phyloP scores from a whole-genome alignment of 306 rosid genomes.

The Biancaea sappan region DNA sequence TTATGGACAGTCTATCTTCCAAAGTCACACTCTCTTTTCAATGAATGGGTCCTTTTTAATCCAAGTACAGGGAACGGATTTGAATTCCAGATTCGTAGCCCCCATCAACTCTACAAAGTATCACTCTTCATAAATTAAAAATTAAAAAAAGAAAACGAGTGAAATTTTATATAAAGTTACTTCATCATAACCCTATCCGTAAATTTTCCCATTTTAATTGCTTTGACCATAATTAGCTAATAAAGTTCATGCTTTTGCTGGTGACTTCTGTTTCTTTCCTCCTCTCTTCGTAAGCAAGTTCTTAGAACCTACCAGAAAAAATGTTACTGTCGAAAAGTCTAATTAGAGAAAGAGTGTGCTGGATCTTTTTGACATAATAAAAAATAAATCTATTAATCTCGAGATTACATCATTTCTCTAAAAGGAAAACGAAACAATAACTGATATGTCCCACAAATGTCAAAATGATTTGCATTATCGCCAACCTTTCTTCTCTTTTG shows the following conservation, averaged over 20 bases:
- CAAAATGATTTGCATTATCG: not conserved
- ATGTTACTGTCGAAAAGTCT: constrained; percentile 1
- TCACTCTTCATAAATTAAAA: not conserved
- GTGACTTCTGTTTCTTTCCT: not conserved
- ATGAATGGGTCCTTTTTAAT: constrained; percentile 33
- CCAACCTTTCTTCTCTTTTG: not conserved
- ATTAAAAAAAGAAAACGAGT: not conserved
- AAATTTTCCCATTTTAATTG: not conserved
- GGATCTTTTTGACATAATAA: too few species aligned
- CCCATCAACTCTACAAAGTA: constrained; percentile 46
- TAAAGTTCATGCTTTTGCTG: not conserved
- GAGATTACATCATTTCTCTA: constrained; percentile 1
- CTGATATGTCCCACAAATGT: too few species aligned
- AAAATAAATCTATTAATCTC: constrained; percentile 4
- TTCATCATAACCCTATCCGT: not conserved
- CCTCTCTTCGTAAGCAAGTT: constrained; percentile 42
- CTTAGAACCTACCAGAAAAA: constrained; percentile 24
- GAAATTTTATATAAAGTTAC: not conserved
- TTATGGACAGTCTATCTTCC: not conserved
- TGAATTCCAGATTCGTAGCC: constrained; percentile 41
- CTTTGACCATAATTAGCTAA: constrained; percentile 14
- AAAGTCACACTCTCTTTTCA: constrained; percentile 26
- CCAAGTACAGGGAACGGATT: constrained; percentile 43
- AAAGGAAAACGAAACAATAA: not conserved
- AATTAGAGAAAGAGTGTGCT: constrained; percentile 29